These are phyloP conservation scores for Penicillium thymicola DNA, from an alignment of 2,329 filamentous ascomycete species.

Conservation along the genomic window DNA sequence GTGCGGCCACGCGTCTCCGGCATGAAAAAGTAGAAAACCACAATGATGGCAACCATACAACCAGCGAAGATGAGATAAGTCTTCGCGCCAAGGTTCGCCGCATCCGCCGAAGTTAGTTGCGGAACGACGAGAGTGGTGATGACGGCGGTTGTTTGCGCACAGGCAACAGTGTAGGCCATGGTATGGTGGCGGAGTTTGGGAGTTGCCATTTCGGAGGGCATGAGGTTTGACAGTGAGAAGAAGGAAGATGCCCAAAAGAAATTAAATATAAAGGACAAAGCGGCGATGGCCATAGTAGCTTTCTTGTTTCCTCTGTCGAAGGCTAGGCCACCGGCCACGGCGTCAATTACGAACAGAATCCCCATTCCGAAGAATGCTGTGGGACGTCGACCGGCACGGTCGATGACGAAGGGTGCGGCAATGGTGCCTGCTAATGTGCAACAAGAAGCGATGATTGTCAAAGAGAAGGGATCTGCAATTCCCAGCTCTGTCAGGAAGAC, in stretches of 20 bases:
- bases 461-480: constrained; percentile 32
- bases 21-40: constrained; percentile 30
- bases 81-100: constrained; percentile 33
- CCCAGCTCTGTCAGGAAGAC: constrained; percentile 37
- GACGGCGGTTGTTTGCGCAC: constrained; percentile 37
- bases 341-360: constrained; percentile 34
- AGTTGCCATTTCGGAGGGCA: constrained; percentile 38
- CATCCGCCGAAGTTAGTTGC: constrained; percentile 34
- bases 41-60: constrained; percentile 30
- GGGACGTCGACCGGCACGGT: constrained; percentile 35
- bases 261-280: constrained; percentile 36
- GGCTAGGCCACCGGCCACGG: constrained; percentile 34
- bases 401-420: constrained; percentile 35
- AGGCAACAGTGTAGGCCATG: constrained; percentile 38
- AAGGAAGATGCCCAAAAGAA: constrained; percentile 41
- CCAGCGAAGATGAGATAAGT: constrained; percentile 36
- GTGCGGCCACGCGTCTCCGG: constrained; percentile 32
- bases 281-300: constrained; percentile 30
- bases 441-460: constrained; percentile 38
- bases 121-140: constrained; percentile 41
- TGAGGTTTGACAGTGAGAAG: constrained; percentile 33
- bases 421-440: constrained; percentile 38
- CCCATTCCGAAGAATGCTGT: constrained; percentile 36
- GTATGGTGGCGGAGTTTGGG: constrained; percentile 38
- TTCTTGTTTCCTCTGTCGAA: constrained; percentile 24